Conservation (phyloP, 2,329 filamentous ascomycete genomes). For the Talaromyces sp. region DNA sequence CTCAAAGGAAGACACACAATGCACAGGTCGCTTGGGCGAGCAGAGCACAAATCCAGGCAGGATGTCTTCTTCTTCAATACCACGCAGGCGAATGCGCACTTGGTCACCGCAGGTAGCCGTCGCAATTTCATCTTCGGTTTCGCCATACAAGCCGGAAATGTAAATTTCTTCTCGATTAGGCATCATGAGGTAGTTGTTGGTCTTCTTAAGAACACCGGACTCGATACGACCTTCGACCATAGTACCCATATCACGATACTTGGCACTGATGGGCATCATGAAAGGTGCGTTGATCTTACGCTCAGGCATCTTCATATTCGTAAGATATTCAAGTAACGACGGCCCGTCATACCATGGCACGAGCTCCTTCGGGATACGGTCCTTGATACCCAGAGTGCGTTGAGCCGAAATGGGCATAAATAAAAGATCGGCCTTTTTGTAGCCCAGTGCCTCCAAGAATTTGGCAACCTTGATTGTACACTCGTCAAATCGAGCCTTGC, state of each 20-base stretch:
- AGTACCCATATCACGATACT: conserved; percentile 95
- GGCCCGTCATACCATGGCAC: conserved; percentile 83
- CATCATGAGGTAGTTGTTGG: conserved; percentile 84
- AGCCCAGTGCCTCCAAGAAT: conserved; percentile 88
- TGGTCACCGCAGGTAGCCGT: conserved; percentile 89
- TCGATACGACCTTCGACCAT: conserved; percentile 98
- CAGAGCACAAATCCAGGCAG: conserved; percentile 93
- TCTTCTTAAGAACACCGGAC: conserved; percentile 88
- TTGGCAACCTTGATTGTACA: conserved; percentile 81
- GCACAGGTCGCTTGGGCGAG: conserved; percentile 86
- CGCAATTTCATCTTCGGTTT: conserved; percentile 86
- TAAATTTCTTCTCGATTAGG: conserved; percentile 79
- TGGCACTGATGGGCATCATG: conserved; percentile 97
- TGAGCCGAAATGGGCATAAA: conserved; percentile 98
- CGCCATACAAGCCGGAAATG: conserved; percentile 81
- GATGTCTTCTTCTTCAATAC: conserved; percentile 96
- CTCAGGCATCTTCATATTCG: conserved; percentile 84
- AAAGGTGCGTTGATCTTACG: conserved; percentile 96
- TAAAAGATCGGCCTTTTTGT: conserved; percentile 89
- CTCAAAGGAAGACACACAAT: conserved; percentile 85
- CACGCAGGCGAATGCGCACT: conserved; percentile 83
- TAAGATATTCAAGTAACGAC: conserved; percentile 91
- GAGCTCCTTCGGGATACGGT: conserved; percentile 69
- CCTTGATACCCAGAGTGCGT: conserved; percentile 78
- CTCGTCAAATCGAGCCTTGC: conserved; percentile 84